Conservation (phyloP, 2,329 filamentous ascomycete genomes). For the Teratosphaeria nubilosa region DNA sequence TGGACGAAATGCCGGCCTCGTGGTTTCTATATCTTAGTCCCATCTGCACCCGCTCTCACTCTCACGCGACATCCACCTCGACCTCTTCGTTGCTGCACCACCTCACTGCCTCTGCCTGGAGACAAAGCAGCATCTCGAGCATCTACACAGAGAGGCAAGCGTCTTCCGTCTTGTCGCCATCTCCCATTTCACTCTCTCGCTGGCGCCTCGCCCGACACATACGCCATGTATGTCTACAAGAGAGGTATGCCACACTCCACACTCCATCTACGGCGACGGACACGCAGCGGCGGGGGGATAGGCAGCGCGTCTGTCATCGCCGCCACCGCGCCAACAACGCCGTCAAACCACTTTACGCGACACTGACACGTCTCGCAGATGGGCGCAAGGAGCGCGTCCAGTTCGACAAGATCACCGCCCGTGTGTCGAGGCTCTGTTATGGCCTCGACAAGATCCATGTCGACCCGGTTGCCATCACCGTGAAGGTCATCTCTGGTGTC, state of each 20-base stretch:
- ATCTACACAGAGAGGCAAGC: neutral
- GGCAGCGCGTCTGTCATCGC: neutral
- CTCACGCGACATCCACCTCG: neutral
- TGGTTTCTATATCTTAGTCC: neutral
- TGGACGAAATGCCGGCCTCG: constrained; percentile 1
- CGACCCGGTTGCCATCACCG: constrained; percentile 93
- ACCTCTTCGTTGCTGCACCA: neutral
- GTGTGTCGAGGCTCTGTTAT: constrained; percentile 95
- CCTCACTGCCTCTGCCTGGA: neutral
- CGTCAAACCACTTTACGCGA: neutral
- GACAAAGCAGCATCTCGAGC: neutral
- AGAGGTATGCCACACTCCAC: constrained; percentile 38
- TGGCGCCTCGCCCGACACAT: constrained; percentile 14
- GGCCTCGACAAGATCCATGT: constrained; percentile 92
- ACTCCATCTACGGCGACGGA: neutral
- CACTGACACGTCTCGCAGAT: constrained; percentile 46
- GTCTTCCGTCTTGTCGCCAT: constrained; percentile 1
- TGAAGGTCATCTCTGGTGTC: constrained; percentile 98
- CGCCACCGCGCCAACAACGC: neutral
- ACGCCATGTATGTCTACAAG: constrained; percentile 53
- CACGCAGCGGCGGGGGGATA: neutral
- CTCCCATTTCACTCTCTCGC: constrained; percentile 3
- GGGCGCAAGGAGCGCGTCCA: constrained; percentile 99
- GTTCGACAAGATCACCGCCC: constrained; percentile 99
- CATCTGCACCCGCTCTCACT: neutral